Conservation (phyloP, 1,284 basidiomycete species). For the Cryptococcus floricola region DNA sequence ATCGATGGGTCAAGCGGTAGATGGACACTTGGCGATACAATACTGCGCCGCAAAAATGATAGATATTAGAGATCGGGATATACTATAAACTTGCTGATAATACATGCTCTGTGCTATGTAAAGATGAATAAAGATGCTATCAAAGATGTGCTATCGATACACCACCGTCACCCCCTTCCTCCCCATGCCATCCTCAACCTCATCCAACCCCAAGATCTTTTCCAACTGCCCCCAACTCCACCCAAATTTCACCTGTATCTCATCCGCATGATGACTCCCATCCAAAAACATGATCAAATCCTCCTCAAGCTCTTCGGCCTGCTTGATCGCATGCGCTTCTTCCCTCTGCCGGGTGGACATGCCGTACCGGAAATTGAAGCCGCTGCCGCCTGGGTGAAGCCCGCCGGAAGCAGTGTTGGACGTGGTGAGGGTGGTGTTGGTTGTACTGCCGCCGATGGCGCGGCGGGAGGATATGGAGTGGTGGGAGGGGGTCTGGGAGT, state of each 20-base stretch:
- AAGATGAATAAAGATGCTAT: background rate
- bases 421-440: background rate
- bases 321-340: constrained; percentile 13
- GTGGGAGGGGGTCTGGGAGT: constrained; percentile 10
- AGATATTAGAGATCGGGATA: background rate
- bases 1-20: constrained; percentile 26
- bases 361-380: constrained; percentile 6
- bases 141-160: constrained; percentile 17
- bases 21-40: background rate
- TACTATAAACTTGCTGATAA: background rate
- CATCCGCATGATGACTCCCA: constrained; percentile 86
- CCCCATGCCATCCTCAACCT: constrained; percentile 28
- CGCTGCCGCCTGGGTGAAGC: constrained; percentile 9
- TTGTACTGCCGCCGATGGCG: constrained; percentile 2
- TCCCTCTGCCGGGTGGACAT: constrained; percentile 20
- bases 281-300: constrained; percentile 67
- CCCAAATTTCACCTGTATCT: constrained; percentile 75
- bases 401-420: background rate
- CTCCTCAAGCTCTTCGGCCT: constrained; percentile 28
- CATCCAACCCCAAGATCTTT: constrained; percentile 59
- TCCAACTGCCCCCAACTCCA: constrained; percentile 79
- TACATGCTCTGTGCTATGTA: background rate
- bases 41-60: background rate
- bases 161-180: constrained; percentile 39
- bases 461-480: constrained; percentile 12